Conservation (phyloP, 192 early-diverging fungal genomes). For the Coemansia pectinata region DNA sequence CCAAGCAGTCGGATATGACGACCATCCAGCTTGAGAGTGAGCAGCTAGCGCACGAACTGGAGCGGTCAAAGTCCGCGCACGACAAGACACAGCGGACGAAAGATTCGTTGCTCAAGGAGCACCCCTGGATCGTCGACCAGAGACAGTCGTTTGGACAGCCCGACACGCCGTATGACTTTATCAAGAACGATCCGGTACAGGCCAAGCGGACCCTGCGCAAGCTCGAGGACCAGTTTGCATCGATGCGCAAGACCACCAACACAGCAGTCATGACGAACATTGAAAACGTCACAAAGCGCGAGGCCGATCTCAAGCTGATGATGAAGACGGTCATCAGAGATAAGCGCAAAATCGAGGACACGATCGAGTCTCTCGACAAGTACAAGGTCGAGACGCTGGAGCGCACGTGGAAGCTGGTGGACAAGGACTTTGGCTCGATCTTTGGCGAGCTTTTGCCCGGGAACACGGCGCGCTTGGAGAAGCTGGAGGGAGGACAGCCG, state of each 20-base stretch:
- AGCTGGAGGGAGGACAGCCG: slow-evolving; percentile 71
- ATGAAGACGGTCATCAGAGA: slow-evolving; percentile 87
- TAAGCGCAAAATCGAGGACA: slow-evolving; percentile 95
- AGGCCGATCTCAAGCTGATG: slow-evolving; percentile 79
- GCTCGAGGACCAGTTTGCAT: slow-evolving; percentile 74
- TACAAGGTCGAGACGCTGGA: slow-evolving; percentile 89
- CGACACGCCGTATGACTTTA: slow-evolving; percentile 84
- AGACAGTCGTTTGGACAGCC: slow-evolving; percentile 86
- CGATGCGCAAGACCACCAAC: slow-evolving; percentile 84
- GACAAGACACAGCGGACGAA: slow-evolving; percentile 52
- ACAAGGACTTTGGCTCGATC: slow-evolving; percentile 94
- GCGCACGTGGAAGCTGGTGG: slow-evolving; percentile 89
- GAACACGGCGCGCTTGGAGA: slow-evolving; percentile 85
- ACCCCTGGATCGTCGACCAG: slow-evolving; percentile 89
- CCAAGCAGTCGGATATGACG: slow-evolving; percentile 65
- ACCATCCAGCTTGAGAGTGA: slow-evolving; percentile 79
- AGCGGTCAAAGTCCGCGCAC: slow-evolving; percentile 67
- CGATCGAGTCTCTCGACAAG: slow-evolving; percentile 83
- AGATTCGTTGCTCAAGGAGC: slow-evolving; percentile 54
- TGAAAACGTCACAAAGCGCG: slow-evolving; percentile 91
- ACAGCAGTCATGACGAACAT: slow-evolving; percentile 94
- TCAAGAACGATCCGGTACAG: slow-evolving; percentile 70
- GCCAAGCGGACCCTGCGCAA: slow-evolving; percentile 72
- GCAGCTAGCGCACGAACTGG: slow-evolving; percentile 76
- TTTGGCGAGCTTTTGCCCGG: slow-evolving; percentile 94